phyloP scores from a whole-genome alignment of 441 rosid species.

The Pelargonium cotyledonis region DNA sequence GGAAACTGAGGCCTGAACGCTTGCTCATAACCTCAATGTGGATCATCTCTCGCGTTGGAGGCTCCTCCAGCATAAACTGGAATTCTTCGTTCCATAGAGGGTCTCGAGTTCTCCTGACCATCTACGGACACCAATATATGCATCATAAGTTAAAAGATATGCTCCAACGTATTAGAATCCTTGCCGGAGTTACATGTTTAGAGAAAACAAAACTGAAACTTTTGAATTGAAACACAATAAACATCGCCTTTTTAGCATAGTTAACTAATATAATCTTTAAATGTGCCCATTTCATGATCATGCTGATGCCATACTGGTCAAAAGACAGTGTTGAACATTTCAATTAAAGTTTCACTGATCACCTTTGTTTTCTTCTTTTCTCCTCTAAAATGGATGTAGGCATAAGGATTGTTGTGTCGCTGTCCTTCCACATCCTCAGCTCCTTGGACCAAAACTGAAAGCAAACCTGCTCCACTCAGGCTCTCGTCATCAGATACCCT shows the following conservation, averaged over 20 bases:
- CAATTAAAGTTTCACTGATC: constrained; percentile 6
- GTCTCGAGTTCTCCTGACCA: constrained; percentile 57
- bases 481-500: constrained; percentile 34
- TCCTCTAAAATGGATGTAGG: constrained; percentile 61
- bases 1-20: constrained; percentile 55
- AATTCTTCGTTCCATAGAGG: constrained; percentile 91
- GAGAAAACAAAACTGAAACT: no score
- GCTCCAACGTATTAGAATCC: constrained; percentile 1
- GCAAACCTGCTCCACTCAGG: constrained; percentile 61
- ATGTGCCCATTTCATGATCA: no score
- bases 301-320: no score
- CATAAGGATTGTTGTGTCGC: constrained; percentile 70
- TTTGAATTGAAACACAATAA: no score
- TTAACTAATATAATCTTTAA: no score
- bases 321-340: neutral
- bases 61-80: constrained; percentile 69
- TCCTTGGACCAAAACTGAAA: constrained; percentile 60
- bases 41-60: constrained; percentile 74
- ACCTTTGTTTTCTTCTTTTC: constrained; percentile 83
- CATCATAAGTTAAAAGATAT: neutral
- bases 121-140: constrained; percentile 31
- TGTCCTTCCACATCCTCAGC: constrained; percentile 84
- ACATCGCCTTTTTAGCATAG: no score
- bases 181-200: neutral
- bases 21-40: constrained; percentile 70